Conservation (phyloP, 1,284 basidiomycete genomes). For the Microbotryomycetes sp. region DNA sequence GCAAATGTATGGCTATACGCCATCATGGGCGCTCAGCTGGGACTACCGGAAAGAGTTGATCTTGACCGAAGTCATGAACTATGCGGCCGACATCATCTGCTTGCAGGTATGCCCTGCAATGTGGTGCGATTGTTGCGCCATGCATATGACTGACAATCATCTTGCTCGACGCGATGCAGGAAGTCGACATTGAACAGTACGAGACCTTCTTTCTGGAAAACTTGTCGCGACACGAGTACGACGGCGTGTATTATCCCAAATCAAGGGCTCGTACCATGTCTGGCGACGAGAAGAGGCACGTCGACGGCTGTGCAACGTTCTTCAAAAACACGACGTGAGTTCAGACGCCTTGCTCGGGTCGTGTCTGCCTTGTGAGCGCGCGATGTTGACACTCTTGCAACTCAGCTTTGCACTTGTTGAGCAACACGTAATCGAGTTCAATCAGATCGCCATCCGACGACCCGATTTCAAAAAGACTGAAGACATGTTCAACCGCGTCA, state of each 20-base stretch:
- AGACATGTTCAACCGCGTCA: slow-evolving; percentile 98
- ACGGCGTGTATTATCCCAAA: slow-evolving; percentile 90
- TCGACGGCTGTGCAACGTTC: slow-evolving; percentile 97
- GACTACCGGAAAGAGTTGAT: slow-evolving; percentile 89
- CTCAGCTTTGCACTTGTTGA: slow-evolving; percentile 84
- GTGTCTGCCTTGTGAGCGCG: slow-evolving; percentile 3
- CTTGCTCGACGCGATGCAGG: slow-evolving; percentile 42
- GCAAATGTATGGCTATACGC: slow-evolving; percentile 91
- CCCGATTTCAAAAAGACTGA: slow-evolving; percentile 97
- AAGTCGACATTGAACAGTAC: slow-evolving; percentile 88
- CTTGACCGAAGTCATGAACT: slow-evolving; percentile 73
- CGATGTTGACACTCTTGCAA: not conserved
- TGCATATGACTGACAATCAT: slow-evolving; percentile 4
- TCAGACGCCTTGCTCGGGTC: not conserved
- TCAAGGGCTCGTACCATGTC: slow-evolving; percentile 90
- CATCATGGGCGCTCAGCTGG: slow-evolving; percentile 92
- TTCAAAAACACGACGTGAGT: slow-evolving; percentile 82
- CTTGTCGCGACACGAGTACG: slow-evolving; percentile 72
- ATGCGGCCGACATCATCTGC: slow-evolving; percentile 85
- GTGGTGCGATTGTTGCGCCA: not conserved
- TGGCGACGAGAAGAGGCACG: slow-evolving; percentile 72
- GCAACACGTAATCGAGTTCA: slow-evolving; percentile 91
- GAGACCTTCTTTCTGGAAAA: slow-evolving; percentile 85
- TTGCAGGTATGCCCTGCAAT: slow-evolving; percentile 51
- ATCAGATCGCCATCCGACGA: slow-evolving; percentile 83